phyloP scores from a whole-genome alignment of 208 protist species.

The Wallacemonas sp. region DNA sequence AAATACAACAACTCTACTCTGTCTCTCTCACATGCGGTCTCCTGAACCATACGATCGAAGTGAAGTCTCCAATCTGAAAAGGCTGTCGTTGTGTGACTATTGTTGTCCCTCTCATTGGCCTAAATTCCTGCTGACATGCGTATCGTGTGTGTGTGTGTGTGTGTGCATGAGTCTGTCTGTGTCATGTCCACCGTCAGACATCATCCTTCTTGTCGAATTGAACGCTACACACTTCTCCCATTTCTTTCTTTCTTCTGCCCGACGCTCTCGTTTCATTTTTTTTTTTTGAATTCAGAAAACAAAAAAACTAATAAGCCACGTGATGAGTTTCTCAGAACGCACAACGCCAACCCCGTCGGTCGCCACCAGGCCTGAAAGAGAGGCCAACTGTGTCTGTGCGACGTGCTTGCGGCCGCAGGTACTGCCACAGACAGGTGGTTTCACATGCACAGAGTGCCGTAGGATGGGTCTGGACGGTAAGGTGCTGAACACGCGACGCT shows the following conservation, averaged over 20 bases:
- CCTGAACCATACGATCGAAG: too few relatives aligned
- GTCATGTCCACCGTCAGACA: too few relatives aligned
- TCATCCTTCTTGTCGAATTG: too few relatives aligned
- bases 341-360: not conserved
- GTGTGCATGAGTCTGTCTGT: too few relatives aligned
- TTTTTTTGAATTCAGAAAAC: slow-evolving; percentile 6
- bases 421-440: slow-evolving; percentile 65
- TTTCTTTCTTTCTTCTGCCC: slow-evolving; percentile 11
- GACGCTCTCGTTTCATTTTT: slow-evolving; percentile 18
- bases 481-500: slow-evolving; percentile 72
- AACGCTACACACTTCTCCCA: not conserved
- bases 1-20: too few relatives aligned
- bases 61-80: too few relatives aligned
- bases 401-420: slow-evolving; percentile 63
- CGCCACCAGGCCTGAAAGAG: not conserved
- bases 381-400: slow-evolving; percentile 69
- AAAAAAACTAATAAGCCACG: not conserved
- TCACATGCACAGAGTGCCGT: slow-evolving; percentile 79
- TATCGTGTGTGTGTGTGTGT: too few relatives aligned
- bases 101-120: too few relatives aligned
- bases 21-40: too few relatives aligned
- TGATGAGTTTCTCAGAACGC: slow-evolving; percentile 10
- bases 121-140: too few relatives aligned
- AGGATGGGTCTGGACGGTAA: slow-evolving; percentile 79
- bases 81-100: too few relatives aligned